Base-by-base conservation (phyloP, 2,329 filamentous ascomycete genomes). In the Calonectria pseudoturangicola region DNA sequence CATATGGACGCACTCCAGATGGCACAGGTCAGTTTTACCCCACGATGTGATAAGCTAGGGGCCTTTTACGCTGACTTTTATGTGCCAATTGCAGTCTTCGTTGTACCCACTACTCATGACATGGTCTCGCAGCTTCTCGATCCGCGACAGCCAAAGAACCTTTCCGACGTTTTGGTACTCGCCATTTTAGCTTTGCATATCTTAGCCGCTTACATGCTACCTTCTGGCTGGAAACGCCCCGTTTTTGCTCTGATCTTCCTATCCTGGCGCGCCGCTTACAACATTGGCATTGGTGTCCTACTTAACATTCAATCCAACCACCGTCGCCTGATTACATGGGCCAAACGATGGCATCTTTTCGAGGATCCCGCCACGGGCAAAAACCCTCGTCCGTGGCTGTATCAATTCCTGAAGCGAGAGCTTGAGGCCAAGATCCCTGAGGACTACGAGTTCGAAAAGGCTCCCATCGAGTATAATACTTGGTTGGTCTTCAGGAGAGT, bases 71-170 rank as follows among this genome's bases (percentile, higher is more conserved):
- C 78, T 79, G 74, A 80, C 73, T 73, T 58, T 79, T 73, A 78
- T 71, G 73, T 79, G 74, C 51, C 50, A 79, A 73, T 77, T 76
- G 60, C 81, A 98, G 97, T 98, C 80, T 99, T 99, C 83, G 93
- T 95, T 71, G 97, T 99, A 68, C 97, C 97, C 60, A 93, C 95
- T 74, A 99, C 97, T 70, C 95, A 98, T 88, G 97, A 99, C 86
- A 98, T 99, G 97, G 96, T 99, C 79, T 98, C 96, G 65, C 97
- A 98, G 86, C 90, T 99, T 68, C 92, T 99, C 79, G 97, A 97
- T 80, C 97, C 97, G 65, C 94, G 94, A 77, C 94, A 98, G 83
- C 95, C 97, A 66, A 99, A 99, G 88, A 98, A 98, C 83, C 83
- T 97, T 47, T 97, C 95, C 73, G 97, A 99, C 84, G 86, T 92